Percentiles rank a stretch among this genome's conserved stretches.
Conservation (phyloP, 257 asterid species). For the Osmanthus fragrans region DNA sequence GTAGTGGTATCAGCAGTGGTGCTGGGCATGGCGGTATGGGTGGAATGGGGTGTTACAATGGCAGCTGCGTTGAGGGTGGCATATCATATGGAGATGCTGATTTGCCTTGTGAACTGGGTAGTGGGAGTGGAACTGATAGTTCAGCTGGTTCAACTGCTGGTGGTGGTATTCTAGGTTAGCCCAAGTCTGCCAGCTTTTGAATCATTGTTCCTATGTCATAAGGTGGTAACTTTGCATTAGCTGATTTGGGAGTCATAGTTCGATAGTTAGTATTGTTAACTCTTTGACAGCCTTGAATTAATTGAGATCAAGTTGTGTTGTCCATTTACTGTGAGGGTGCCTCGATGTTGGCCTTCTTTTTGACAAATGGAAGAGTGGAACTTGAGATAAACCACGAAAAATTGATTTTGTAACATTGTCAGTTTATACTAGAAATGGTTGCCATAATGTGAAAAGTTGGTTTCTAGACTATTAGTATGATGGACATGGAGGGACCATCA, state of each 20-base stretch:
- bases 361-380: background rate
- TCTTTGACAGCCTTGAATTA: background rate
- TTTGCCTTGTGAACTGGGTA: constrained; percentile 95
- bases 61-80: constrained; percentile 80
- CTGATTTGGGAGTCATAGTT: background rate
- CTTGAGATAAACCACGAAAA: background rate
- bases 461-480: background rate
- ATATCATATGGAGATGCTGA: constrained; percentile 70
- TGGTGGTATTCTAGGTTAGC: constrained; percentile 90
- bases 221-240: constrained; percentile 13
- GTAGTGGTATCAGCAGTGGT: constrained; percentile 80
- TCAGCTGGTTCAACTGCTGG: constrained; percentile 76
- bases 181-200: constrained; percentile 25
- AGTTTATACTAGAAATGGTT: background rate
- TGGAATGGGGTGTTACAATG: constrained; percentile 78
- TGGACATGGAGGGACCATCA: background rate
- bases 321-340: background rate
- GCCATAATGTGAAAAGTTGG: background rate
- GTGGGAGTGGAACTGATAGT: constrained; percentile 95
- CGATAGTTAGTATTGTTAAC: background rate
- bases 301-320: constrained; percentile 2
- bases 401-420: background rate
- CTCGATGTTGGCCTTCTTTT: background rate
- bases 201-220: constrained; percentile 8
- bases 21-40: constrained; percentile 99